A percentile compares a stretch with the other conserved stretches of the same genome.
phyloP scores from a whole-genome alignment of 163 green algal species.

The Prototheca stagnorum region DNA sequence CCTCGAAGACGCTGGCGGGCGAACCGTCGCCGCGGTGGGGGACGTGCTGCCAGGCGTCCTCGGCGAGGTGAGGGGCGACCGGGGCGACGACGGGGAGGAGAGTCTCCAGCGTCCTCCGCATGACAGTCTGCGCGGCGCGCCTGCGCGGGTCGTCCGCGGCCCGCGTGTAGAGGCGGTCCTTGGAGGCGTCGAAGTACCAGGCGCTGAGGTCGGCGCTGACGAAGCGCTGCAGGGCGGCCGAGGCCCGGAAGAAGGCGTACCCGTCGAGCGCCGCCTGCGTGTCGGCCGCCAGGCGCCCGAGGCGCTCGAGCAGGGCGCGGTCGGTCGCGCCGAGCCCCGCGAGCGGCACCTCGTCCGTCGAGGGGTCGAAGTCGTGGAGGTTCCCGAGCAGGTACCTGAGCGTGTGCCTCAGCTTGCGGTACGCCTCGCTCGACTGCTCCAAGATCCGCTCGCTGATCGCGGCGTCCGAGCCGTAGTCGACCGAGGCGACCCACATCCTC shows the following conservation, averaged over 20 bases:
- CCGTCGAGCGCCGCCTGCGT: conserved; percentile 55
- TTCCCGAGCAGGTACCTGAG: conserved; percentile 95
- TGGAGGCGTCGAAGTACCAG: conserved; percentile 94
- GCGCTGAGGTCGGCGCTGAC: conserved; percentile 69
- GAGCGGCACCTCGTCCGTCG: conserved; percentile 45
- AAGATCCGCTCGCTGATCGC: conserved; percentile 77
- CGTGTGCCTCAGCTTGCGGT: conserved; percentile 87
- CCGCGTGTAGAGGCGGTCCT: conserved; percentile 94
- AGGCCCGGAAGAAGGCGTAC: conserved; percentile 63
- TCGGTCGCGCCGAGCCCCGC: conserved; percentile 34
- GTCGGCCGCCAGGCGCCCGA: conserved; percentile 48
- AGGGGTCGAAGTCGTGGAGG: conserved; percentile 74
- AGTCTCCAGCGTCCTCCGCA: conserved; percentile 47
- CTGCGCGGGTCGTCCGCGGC: conserved; percentile 29
- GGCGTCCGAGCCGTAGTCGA: conserved; percentile 90
- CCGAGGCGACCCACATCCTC: conserved; percentile 82
- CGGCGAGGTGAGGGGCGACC: conserved; percentile 85
- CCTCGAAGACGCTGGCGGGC: conserved; percentile 39
- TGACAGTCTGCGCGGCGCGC: conserved; percentile 74
- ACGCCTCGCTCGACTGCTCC: conserved; percentile 67
- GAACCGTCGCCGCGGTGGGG: conserved; percentile 14
- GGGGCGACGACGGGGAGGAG: conserved; percentile 68
- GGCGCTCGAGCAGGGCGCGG: conserved; percentile 56
- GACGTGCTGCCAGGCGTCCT: conserved; percentile 81
- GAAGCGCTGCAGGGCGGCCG: conserved; percentile 61